Evolutionary conservation across 179 eudicot genomes (phyloP), one percentile per base, ranked within the genome.

Genomic region (Corrigiola litoralis): DNA sequence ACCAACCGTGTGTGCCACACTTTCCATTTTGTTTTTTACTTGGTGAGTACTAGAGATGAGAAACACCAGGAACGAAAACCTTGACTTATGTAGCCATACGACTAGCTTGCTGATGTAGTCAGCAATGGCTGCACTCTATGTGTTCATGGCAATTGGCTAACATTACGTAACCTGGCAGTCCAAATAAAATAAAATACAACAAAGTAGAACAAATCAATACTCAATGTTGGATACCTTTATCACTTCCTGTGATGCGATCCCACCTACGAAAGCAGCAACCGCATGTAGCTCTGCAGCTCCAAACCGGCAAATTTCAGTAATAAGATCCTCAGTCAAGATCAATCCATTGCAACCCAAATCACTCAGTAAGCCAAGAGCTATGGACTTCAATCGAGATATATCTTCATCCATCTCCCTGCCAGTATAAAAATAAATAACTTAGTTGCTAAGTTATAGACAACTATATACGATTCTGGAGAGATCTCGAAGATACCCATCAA

Each of bases 261-360:
- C 98, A 2, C 97, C 98, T 52, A 92, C 68, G 50, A 82, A 82
- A 49, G 98, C 90, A 69, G 95, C 94, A 70, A 92, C 97, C 2
- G 87, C 89, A 61, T 90, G 98, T 28, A 92, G 91, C 80, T 92
- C 98, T 16, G 98, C 80, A 48, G 89, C 97, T 60, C 98, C 98
- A 57, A 82, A 92, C 47, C 98, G 86, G 59, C 95, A 84, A 78
- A 90, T 90, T 76, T 92, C 98, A 67, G 83, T 79, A 44, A 92
- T 90, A 59, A 92, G 98, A 71, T 92, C 98, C 72, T 92, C 98
- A 5, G 87, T 72, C 80, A 92, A 82, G 63, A 75, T 71, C 40
- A 84, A 80, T 44, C 97, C 87, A 49, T 84, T 90, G 80, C 85
- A 85, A 58, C 98, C 98, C 76, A 87, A 67, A 68, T 90, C 95